Conservation (phyloP, 2,329 filamentous ascomycete genomes). For the Pseudogymnoascus sp. region DNA sequence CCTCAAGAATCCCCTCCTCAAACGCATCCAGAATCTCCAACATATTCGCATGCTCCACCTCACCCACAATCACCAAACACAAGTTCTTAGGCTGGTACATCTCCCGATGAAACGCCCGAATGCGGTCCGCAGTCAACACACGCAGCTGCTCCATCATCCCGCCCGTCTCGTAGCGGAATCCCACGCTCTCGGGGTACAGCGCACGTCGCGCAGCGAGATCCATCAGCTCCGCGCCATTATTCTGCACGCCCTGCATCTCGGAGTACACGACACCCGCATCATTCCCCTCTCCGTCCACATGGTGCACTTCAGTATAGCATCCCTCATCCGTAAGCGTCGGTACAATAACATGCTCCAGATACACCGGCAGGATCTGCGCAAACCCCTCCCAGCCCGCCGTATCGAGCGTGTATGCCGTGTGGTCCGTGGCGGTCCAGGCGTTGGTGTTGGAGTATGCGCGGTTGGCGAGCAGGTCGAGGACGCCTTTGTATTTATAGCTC, state of each 20-base stretch:
- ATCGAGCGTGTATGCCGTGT: constrained; percentile 92
- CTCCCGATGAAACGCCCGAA: constrained; percentile 86
- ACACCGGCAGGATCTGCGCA: constrained; percentile 86
- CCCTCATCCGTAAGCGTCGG: constrained; percentile 88
- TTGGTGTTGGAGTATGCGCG: constrained; percentile 92
- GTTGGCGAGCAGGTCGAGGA: constrained; percentile 88
- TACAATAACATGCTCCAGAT: constrained; percentile 86
- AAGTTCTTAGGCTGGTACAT: constrained; percentile 99
- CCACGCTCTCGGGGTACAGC: constrained; percentile 80
- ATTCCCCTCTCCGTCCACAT: constrained; percentile 85
- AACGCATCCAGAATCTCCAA: constrained; percentile 78
- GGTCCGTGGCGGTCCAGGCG: constrained; percentile 93
- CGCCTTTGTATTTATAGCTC: constrained; percentile 88
- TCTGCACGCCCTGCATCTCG: constrained; percentile 96
- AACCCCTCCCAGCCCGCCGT: constrained; percentile 97
- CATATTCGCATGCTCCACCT: constrained; percentile 75
- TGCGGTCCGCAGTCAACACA: constrained; percentile 77
- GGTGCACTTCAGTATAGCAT: constrained; percentile 93
- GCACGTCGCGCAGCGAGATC: constrained; percentile 72
- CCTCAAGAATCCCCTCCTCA: constrained; percentile 75
- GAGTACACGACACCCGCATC: constrained; percentile 98
- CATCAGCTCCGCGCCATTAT: constrained; percentile 77
- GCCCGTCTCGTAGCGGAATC: constrained; percentile 96
- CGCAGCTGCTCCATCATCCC: constrained; percentile 91
- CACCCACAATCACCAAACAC: constrained; percentile 84